Conservation (phyloP, 495 filamentous ascomycete genomes). For the Penicillium paradoxum region DNA sequence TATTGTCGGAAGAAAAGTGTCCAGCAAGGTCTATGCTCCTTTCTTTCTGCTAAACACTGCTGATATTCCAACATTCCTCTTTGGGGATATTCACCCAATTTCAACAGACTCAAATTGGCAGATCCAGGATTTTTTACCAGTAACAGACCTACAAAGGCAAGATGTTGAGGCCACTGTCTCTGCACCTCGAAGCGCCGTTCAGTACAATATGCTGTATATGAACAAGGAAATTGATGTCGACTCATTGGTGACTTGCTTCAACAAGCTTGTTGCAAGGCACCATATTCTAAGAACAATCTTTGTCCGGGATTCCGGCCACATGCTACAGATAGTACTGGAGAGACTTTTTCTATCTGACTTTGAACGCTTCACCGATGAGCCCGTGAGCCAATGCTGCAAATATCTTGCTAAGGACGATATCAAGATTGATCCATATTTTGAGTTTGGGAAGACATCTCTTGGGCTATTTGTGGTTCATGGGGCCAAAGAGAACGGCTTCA, state of each 20-base stretch:
- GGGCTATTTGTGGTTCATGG: slow-evolving; percentile 29
- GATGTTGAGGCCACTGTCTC: slow-evolving; percentile 46
- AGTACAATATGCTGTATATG: slow-evolving; percentile 37
- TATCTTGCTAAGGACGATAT: slow-evolving; percentile 23
- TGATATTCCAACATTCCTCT: slow-evolving; percentile 19
- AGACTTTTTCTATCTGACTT: slow-evolving; percentile 29
- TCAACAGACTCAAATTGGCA: slow-evolving; percentile 17
- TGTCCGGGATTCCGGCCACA: slow-evolving; percentile 33
- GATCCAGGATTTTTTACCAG: slow-evolving; percentile 23
- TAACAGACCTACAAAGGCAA: slow-evolving; percentile 38
- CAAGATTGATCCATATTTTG: slow-evolving; percentile 31
- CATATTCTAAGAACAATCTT: slow-evolving; percentile 63
- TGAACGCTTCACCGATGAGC: slow-evolving; percentile 28
- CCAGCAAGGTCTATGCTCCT: slow-evolving; percentile 15
- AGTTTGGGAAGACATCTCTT: slow-evolving; percentile 43
- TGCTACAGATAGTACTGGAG: slow-evolving; percentile 48
- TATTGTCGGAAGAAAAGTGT: not conserved
- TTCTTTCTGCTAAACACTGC: slow-evolving; percentile 33
- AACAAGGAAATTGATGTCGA: slow-evolving; percentile 20
- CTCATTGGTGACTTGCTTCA: slow-evolving; percentile 22
- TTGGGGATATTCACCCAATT: slow-evolving; percentile 15
- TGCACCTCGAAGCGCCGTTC: slow-evolving; percentile 33
- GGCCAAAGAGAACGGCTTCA: slow-evolving; percentile 33
- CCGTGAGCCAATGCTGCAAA: slow-evolving; percentile 35
- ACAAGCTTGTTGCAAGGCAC: slow-evolving; percentile 41